Evolutionary conservation across 352 stramenopile species (phyloP).

Genomic region (Globisporangium nagaii): DNA sequence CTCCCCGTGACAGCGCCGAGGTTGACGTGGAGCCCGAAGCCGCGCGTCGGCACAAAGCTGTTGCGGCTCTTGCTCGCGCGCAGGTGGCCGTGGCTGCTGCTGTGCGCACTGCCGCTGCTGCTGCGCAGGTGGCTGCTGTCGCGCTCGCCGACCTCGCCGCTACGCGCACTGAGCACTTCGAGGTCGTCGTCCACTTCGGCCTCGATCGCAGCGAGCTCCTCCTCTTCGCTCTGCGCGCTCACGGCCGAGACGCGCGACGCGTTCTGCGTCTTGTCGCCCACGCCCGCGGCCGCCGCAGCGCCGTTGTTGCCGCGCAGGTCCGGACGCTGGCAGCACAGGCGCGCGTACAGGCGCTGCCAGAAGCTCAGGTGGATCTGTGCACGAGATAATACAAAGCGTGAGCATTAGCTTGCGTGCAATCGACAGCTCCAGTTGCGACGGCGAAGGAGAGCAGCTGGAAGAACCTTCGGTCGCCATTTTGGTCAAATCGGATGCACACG

Average conservation of each 20-base stretch:
- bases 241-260: constrained; percentile 45
- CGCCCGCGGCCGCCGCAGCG: not conserved
- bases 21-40: constrained; percentile 63
- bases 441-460: constrained; percentile 7
- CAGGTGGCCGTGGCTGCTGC: no score
- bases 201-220: constrained; percentile 65
- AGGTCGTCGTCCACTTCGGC: constrained; percentile 77
- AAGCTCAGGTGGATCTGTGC: constrained; percentile 20
- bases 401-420: constrained; percentile 2
- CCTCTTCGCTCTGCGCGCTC: constrained; percentile 56
- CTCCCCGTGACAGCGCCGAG: constrained; percentile 17
- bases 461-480: constrained; percentile 13
- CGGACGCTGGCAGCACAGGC: constrained; percentile 20
- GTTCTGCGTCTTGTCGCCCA: constrained; percentile 41
- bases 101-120: constrained; percentile 7
- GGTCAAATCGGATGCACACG: constrained; percentile 63
- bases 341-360: constrained; percentile 28
- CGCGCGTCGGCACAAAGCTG: constrained; percentile 22
- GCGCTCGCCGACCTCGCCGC: constrained; percentile 44
- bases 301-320: constrained; percentile 25
- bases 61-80: constrained; percentile 19
- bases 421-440: no score
- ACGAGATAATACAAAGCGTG: constrained; percentile 7
- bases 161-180: constrained; percentile 70
- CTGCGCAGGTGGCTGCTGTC: constrained; percentile 23